Base-by-base conservation (phyloP, 1,284 basidiomycete genomes). In the Melampsora occidentalis region DNA sequence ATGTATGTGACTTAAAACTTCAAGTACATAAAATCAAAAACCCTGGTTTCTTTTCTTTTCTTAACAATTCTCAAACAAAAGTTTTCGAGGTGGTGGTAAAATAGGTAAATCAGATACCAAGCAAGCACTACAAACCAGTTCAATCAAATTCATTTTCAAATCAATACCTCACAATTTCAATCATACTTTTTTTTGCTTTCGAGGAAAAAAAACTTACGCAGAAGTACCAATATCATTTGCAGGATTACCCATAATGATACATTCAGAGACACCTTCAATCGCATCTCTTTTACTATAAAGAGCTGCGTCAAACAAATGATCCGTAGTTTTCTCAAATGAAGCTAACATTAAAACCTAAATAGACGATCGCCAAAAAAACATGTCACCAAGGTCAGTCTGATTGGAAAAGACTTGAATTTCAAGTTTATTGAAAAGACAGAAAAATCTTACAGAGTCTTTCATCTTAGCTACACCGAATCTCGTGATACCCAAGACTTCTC, bases 391-490 rank as follows among this genome's bases (percentile, higher is more conserved):
- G 22, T 59, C 57, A 59, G 57, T 59, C 7, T 31, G 1, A 48
- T 25, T n/a, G 4, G 31, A 10, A 31, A 25, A 46, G 18, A 35
- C 14, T 7, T 22, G 35, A 16, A 31, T n/a, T 6, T 31, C 14
- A n/a, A 59, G 28, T 59, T 59, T n/a, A 33, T 57, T 25, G 39
- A 42, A 46, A 31, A n/a, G 39, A 18, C 42, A 42, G 22, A 22
- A 33, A 25, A 12, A 42, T n/a, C 75, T 70, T 31, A 98, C 95
- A 81, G 94, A 97, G 85, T 99, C 97, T 85, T 99, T 99, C 94
- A 99, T 99, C 85, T 99, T 99, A 31, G 96, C 94, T n/a, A 99
- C 96, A 83, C 97, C 97, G 84, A 99, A 99, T 28, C 97, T 91
- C 10, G 97, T 99, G 84, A 99, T 99, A 75, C 97, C 97, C 72